Percentiles rank a stretch among this genome's conserved stretches.
Evolutionary conservation across 768 basidiomycete genomes (phyloP).

Genomic region (Collybiopsis confluens): DNA sequence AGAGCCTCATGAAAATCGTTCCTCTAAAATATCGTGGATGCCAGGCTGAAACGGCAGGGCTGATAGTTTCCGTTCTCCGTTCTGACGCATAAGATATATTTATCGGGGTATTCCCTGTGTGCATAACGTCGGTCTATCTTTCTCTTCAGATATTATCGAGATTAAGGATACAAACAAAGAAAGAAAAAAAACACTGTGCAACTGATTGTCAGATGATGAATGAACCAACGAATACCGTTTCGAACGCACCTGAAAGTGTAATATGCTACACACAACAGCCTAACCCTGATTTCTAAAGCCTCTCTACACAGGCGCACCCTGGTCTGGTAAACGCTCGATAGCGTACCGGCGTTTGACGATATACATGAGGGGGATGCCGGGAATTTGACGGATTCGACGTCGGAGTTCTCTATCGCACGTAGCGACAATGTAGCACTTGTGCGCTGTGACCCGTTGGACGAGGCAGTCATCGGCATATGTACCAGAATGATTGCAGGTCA

Average conservation of each 20-base stretch:
- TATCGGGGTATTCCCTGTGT: too few relatives aligned
- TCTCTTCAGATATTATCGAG: slow-evolving; percentile 3
- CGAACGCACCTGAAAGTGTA: neutral
- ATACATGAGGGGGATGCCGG: slow-evolving; percentile 96
- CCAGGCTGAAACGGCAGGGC: too few relatives aligned
- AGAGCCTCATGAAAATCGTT: too few relatives aligned
- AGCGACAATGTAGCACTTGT: slow-evolving; percentile 96
- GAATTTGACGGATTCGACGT: slow-evolving; percentile 85
- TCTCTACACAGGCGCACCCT: slow-evolving; percentile 68
- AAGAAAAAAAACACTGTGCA: slow-evolving; percentile 8
- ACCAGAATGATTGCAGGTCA: slow-evolving; percentile 87
- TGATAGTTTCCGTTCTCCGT: too few relatives aligned
- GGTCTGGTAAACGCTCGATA: slow-evolving; percentile 92
- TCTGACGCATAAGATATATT: too few relatives aligned
- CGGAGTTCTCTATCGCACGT: slow-evolving; percentile 96
- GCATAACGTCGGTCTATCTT: neutral
- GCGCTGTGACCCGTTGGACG: slow-evolving; percentile 90
- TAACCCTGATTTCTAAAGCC: neutral
- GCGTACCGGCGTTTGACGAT: slow-evolving; percentile 90
- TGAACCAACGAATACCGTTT: too few relatives aligned
- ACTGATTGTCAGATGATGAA: too few relatives aligned
- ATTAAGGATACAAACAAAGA: neutral
- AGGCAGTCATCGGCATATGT: slow-evolving; percentile 99
- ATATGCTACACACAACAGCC: neutral
- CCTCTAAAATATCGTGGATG: too few relatives aligned